Base-by-base conservation (phyloP, 257 asterid genomes). In the Scutellaria minor region DNA sequence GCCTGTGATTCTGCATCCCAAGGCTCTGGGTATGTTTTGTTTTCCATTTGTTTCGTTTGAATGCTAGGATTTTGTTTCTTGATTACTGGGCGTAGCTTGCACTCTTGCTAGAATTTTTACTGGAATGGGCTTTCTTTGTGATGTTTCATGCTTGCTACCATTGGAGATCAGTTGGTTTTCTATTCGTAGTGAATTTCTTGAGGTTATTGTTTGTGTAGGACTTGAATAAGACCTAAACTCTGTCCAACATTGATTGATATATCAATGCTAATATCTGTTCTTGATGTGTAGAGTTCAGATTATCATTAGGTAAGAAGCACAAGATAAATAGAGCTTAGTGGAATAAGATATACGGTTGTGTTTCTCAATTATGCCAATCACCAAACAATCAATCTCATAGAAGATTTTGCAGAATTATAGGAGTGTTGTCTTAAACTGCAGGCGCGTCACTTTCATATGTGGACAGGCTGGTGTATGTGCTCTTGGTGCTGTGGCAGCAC, bases 401-500 rank as follows among this genome's bases (percentile, higher is more conserved):
- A 70, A 18, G 20, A 18, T 53, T 51, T 44, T 7, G 9, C 15
- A 1, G 40, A 55, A 11, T 54, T 14, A 67, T 15, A 13, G 56
- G 14, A 51, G 45, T 66, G 7, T 56, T 22, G 22, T 41, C 37
- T 42, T 73, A 53, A 74, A 73, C 67, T 76, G 73, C 78, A 92
- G 98, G 84, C 86, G 79, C 7, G 90, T 87, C 73, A 87, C 93
- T 18, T 93, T 93, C 84, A 74, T 88, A 9, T 85, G 92, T 12
- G 97, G 98, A 53, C 80, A 72, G 63, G 91, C 93, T 53, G 96
- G 98, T 53, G 90, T 85, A 14, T 90, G 54, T 65, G 91, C 97
- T 58, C 91, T 92, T 66, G 97, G 96, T 74, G 95, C 97, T 0
- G 96, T 88, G 50, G 93, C 84, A 54, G 88, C 96, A 48, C 83